Evolutionary conservation across 1,139 yeast genomes (phyloP), one percentile per base, ranked within the genome.

Genomic region (Candida glucosophila): DNA sequence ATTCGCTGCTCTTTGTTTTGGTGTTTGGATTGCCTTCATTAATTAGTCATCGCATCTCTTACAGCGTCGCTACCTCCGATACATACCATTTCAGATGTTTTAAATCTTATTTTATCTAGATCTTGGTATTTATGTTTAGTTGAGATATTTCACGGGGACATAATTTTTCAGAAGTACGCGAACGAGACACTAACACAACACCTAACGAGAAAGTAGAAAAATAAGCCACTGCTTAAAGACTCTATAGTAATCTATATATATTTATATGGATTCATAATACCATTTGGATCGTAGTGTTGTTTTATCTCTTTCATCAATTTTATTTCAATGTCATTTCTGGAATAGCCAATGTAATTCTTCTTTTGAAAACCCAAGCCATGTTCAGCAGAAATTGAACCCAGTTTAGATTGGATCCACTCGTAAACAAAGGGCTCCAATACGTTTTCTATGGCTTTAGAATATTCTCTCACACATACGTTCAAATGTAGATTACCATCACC

Each of bases 291-390:
- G 47, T 74, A 86, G 39, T 72, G 76, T n/a, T 62, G 43, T 57
- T 88, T 88, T 41, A 88, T 57, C 21, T 72, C 73, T 47, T 78
- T 79, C 67, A 90, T 86, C 58, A 83, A 51, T 23, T 60, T 50
- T 34, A 90, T 71, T 51, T 83, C 86, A 25, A 59, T 58, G 5
- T 67, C 73, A 37, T 73, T 72, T 63, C 86, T 88, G 35, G 93
- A 72, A 59, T 88, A 88, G 7, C 78, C 78, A 39, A 88, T 69
- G 51, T 81, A 90, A 47, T 81, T 79, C 42, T 80, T 82, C 77
- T 90, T 90, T 47, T 88, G 95, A 70, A 90, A 82, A 1, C 98
- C 98, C 34, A 90, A 66, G 4, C 98, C 98, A 52, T 90, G 98
- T 54, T 90, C 98, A 22, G 97, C 98, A 33, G 94, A 80, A 27